phyloP scores from a whole-genome alignment of 352 stramenopile species.

The Phytophthora sansomeana region DNA sequence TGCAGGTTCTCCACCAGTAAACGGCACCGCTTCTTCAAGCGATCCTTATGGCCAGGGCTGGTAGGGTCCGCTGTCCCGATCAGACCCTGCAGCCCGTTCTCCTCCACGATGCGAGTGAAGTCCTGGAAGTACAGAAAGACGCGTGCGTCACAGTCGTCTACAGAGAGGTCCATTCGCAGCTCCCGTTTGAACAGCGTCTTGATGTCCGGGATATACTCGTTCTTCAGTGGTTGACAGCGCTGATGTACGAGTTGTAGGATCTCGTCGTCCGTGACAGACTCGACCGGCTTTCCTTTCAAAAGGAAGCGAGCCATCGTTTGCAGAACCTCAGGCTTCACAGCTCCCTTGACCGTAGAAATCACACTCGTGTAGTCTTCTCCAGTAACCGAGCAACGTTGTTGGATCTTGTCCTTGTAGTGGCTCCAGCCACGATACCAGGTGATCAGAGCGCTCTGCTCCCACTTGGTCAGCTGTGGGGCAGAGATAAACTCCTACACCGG shows the following conservation, averaged over 20 bases:
- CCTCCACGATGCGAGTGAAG: conserved; percentile 23
- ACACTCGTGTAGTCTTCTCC: conserved; percentile 23
- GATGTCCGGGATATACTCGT: conserved; percentile 25
- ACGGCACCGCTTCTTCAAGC: conserved; percentile 4
- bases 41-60: conserved; percentile 3
- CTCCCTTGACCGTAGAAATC: conserved; percentile 20
- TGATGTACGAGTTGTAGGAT: conserved; percentile 14
- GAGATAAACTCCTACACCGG: conserved; percentile 26
- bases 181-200: conserved; percentile 19
- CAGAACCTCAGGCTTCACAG: conserved; percentile 22
- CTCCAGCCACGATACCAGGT: no score
- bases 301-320: conserved; percentile 25
- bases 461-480: conserved; percentile 8
- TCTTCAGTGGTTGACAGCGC: conserved; percentile 20
- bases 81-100: conserved; percentile 15
- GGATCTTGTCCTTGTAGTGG: no score
- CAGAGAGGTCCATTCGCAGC: conserved; percentile 23
- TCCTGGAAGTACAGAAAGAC: conserved; percentile 29
- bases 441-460: no score
- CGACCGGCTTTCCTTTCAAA: conserved; percentile 17
- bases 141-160: conserved; percentile 15
- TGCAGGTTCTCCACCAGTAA: conserved; percentile 9
- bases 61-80: conserved; percentile 10
- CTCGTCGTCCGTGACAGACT: conserved; percentile 15
- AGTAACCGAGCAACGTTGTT: conserved; percentile 23